Evolutionary conservation across 352 stramenopile species (phyloP).

Genomic region (Globisporangium heterothallicum): DNA sequence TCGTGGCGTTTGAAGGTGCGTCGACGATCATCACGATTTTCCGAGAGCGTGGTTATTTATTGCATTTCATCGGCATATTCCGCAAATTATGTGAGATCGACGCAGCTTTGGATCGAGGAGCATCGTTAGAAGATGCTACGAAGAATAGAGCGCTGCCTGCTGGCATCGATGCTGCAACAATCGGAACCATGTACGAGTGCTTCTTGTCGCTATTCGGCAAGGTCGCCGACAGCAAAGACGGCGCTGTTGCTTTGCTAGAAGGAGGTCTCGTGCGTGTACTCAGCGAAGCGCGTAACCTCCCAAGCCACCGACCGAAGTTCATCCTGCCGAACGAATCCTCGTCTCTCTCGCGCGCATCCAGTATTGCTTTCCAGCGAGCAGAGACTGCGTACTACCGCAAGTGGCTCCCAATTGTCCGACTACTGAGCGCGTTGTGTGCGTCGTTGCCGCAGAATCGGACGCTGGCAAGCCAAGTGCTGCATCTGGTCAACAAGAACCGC

Average conservation of each 20-base stretch:
- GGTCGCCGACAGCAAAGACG: constrained; percentile 53
- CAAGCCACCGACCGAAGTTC: constrained; percentile 61
- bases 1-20: constrained; percentile 47
- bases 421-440: constrained; percentile 52
- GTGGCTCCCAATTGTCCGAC: constrained; percentile 66
- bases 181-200: constrained; percentile 78
- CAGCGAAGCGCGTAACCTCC: constrained; percentile 50
- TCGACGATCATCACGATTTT: constrained; percentile 50
- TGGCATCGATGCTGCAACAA: constrained; percentile 56
- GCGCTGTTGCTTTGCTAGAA: constrained; percentile 64
- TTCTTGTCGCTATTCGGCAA: constrained; percentile 77
- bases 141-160: constrained; percentile 38
- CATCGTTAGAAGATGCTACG: constrained; percentile 25
- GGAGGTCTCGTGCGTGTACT: constrained; percentile 66
- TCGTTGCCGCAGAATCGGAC: constrained; percentile 67
- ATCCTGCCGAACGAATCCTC: constrained; percentile 33
- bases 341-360: constrained; percentile 23
- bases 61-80: constrained; percentile 80
- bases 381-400: constrained; percentile 67
- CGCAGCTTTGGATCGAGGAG: constrained; percentile 42
- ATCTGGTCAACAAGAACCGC: constrained; percentile 56
- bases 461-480: constrained; percentile 49
- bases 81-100: constrained; percentile 70
- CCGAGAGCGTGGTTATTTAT: constrained; percentile 68
- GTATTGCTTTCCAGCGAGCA: constrained; percentile 51